phyloP scores from a whole-genome alignment of 805 yeast species.

The Saccharomycopsis sp. region DNA sequence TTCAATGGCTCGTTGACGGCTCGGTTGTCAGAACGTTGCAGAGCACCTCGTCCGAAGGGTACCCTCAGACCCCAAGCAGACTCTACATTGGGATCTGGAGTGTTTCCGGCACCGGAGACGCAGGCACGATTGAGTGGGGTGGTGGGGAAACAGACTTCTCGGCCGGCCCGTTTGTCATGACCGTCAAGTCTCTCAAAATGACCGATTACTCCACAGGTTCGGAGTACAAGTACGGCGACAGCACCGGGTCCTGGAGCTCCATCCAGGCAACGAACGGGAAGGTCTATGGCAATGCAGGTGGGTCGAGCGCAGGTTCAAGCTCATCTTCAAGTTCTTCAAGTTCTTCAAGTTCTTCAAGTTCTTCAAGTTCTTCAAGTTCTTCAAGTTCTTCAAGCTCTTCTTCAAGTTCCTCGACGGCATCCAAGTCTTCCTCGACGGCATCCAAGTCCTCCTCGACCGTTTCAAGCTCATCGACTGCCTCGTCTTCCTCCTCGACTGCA shows the following conservation, averaged over 20 bases:
- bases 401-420: slow-evolving; percentile 15
- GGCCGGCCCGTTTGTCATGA: slow-evolving; percentile 61
- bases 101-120: slow-evolving; percentile 71
- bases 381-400: slow-evolving; percentile 17
- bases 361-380: slow-evolving; percentile 17
- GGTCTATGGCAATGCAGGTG: slow-evolving; percentile 18
- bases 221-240: slow-evolving; percentile 37
- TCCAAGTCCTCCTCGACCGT: slow-evolving; percentile 18
- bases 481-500: slow-evolving; percentile 18
- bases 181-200: slow-evolving; percentile 49
- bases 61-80: slow-evolving; percentile 81
- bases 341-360: background rate
- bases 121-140: slow-evolving; percentile 76
- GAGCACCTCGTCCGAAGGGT: slow-evolving; percentile 52
- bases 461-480: slow-evolving; percentile 17
- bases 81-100: slow-evolving; percentile 51
- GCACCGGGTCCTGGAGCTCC: slow-evolving; percentile 23
- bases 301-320: slow-evolving; percentile 7
- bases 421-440: slow-evolving; percentile 18
- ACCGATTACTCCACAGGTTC: slow-evolving; percentile 61
- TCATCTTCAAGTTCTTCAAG: slow-evolving; percentile 15
- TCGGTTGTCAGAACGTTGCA: slow-evolving; percentile 51
- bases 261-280: slow-evolving; percentile 28
- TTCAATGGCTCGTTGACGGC: slow-evolving; percentile 72
- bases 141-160: slow-evolving; percentile 65